These are phyloP conservation scores for Cyclotella sp. DNA, from an alignment of 108 stramenopile species.

Conservation along the genomic window DNA sequence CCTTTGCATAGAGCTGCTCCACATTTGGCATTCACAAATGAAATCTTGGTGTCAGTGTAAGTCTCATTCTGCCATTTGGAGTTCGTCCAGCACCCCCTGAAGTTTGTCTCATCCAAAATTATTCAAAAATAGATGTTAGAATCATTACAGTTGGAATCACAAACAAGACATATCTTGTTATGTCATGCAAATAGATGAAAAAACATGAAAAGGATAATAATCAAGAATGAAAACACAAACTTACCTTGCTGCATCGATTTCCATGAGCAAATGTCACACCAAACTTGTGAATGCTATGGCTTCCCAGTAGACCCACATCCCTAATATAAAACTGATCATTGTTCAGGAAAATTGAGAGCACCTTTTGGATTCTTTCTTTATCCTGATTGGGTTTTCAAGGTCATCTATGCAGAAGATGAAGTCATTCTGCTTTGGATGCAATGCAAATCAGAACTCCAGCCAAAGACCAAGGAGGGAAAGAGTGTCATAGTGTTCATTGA, in stretches of 20 bases:
- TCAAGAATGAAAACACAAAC: too few species aligned
- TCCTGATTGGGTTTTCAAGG: background rate
- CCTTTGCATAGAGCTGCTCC: slow-evolving; percentile 22
- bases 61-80: slow-evolving; percentile 17
- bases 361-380: background rate
- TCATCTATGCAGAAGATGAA: slow-evolving; percentile 8
- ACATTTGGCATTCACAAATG: slow-evolving; percentile 35
- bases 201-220: too few species aligned
- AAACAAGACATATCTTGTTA: background rate
- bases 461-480: background rate
- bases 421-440: slow-evolving; percentile 12
- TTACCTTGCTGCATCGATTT: background rate
- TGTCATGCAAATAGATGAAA: too few species aligned
- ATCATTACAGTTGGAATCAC: background rate
- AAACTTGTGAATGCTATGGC: slow-evolving; percentile 3
- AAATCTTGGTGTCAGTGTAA: slow-evolving; percentile 22
- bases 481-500: slow-evolving; percentile 17
- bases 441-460: slow-evolving; percentile 2
- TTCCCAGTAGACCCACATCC: background rate
- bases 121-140: background rate
- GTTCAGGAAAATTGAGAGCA: background rate
- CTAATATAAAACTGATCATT: slow-evolving; percentile 5
- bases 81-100: slow-evolving; percentile 28
- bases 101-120: slow-evolving; percentile 28
- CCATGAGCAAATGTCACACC: slow-evolving; percentile 16